These are phyloP conservation scores for Gyromitra esculenta DNA, from an alignment of 2,329 filamentous ascomycete genomes.

Conservation along the genomic window DNA sequence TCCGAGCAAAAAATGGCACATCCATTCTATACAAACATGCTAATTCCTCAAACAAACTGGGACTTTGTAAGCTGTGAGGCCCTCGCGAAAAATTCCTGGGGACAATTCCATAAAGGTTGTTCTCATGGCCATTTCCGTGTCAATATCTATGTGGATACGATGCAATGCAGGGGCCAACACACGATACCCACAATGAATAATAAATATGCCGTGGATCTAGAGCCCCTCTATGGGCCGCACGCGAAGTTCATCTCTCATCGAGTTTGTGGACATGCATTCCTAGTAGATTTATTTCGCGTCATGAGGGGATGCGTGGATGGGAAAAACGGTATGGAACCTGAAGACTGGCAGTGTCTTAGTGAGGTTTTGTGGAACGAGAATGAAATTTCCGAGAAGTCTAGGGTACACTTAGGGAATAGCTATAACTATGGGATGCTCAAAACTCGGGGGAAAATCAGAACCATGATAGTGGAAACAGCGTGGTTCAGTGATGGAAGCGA, in stretches of 20 bases:
- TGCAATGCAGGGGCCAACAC: not conserved
- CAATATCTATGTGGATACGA: slow-evolving; percentile 24
- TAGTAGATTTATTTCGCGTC: slow-evolving; percentile 7
- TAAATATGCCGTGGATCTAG: not conserved
- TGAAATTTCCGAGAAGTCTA: not conserved
- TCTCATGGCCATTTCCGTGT: slow-evolving; percentile 18
- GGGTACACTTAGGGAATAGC: not conserved
- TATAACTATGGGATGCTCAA: slow-evolving; percentile 8
- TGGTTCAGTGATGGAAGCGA: slow-evolving; percentile 17
- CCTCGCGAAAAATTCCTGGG: slow-evolving; percentile 4
- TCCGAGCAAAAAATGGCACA: not conserved
- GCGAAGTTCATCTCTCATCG: slow-evolving; percentile 16
- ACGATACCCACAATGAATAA: not conserved
- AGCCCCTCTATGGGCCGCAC: not conserved
- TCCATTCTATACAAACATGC: slow-evolving; percentile 24
- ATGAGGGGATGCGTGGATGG: slow-evolving; percentile 10
- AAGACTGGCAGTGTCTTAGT: slow-evolving; percentile 14
- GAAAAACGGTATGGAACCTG: not conserved
- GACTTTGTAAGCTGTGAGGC: slow-evolving; percentile 6
- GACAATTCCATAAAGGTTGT: slow-evolving; percentile 13
- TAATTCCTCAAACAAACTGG: not conserved
- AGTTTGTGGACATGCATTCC: slow-evolving; percentile 23
- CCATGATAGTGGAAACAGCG: slow-evolving; percentile 17
- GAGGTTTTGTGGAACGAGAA: slow-evolving; percentile 9
- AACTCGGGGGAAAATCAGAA: not conserved